Percentiles rank a stretch among this genome's conserved stretches.
phyloP scores from a whole-genome alignment of 2,329 filamentous ascomycete species.

The Colletotrichum sp. region DNA sequence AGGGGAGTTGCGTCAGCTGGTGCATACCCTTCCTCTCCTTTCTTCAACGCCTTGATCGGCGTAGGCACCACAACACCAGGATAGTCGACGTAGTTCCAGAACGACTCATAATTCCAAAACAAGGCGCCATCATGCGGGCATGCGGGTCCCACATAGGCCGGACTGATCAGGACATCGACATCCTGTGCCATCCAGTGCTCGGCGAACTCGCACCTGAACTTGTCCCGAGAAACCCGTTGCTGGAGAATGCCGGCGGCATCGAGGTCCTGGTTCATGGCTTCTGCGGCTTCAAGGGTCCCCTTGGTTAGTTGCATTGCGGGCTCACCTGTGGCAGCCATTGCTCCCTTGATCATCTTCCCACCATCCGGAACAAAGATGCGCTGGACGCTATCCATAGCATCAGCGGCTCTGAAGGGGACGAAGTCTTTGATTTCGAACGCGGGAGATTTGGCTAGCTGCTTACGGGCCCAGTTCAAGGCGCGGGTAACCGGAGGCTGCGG shows the following conservation, averaged over 20 bases:
- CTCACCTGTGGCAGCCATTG: conserved; percentile 43
- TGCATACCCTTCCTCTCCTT: conserved; percentile 30
- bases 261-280: conserved; percentile 23
- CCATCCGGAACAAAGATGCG: conserved; percentile 53
- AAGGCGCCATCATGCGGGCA: conserved; percentile 38
- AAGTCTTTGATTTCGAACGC: conserved; percentile 36
- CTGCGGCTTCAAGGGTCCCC: conserved; percentile 39
- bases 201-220: conserved; percentile 35
- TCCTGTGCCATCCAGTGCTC: conserved; percentile 38
- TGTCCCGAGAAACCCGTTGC: conserved; percentile 31
- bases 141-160: conserved; percentile 40
- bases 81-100: conserved; percentile 43
- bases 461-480: conserved; percentile 37
- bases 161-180: conserved; percentile 40
- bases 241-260: conserved; percentile 23
- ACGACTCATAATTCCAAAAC: conserved; percentile 39
- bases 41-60: conserved; percentile 29
- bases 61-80: conserved; percentile 39
- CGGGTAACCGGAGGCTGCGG: conserved; percentile 42
- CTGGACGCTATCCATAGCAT: conserved; percentile 36
- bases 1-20: conserved; percentile 25
- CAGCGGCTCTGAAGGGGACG: conserved; percentile 30
- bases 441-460: conserved; percentile 17
- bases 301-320: conserved; percentile 48
- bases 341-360: conserved; percentile 31